Evolutionary conservation across 371 early-diverging fungal genomes (phyloP).

Genomic region (Rhizopus delemar): DNA sequence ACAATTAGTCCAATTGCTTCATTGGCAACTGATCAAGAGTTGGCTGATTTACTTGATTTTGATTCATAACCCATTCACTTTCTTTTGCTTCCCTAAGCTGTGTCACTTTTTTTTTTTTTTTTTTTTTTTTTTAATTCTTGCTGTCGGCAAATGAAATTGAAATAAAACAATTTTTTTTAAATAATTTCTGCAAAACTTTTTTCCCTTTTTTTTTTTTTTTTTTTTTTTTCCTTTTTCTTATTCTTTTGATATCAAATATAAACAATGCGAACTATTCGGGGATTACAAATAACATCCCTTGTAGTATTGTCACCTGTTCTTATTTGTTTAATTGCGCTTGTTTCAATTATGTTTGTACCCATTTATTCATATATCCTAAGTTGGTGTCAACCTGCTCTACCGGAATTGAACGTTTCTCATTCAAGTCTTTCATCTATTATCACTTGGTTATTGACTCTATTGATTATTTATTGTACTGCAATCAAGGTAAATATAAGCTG

Average conservation of each 20-base stretch:
- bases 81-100: too few relatives aligned
- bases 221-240: background rate
- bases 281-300: slow-evolving; percentile 20
- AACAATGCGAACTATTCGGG: slow-evolving; percentile 17
- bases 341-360: slow-evolving; percentile 9
- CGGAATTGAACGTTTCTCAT: background rate
- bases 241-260: slow-evolving; percentile 16
- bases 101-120: background rate
- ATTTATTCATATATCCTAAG: slow-evolving; percentile 6
- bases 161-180: slow-evolving; percentile 3
- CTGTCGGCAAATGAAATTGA: background rate
- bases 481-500: background rate
- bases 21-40: slow-evolving; percentile 35
- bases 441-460: background rate
- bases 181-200: slow-evolving; percentile 4
- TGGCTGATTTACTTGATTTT: slow-evolving; percentile 12
- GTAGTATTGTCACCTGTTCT: slow-evolving; percentile 25
- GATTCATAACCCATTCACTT: background rate
- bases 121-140: slow-evolving; percentile 12
- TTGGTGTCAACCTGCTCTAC: background rate
- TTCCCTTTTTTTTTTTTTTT: slow-evolving; percentile 1
- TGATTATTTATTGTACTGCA: background rate
- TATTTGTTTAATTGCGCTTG: slow-evolving; percentile 6
- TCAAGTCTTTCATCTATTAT: background rate
- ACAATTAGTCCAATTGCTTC: slow-evolving; percentile 18